Evolutionary conservation across 257 asterid genomes (phyloP).

Genomic region (Solanum dulcamara): DNA sequence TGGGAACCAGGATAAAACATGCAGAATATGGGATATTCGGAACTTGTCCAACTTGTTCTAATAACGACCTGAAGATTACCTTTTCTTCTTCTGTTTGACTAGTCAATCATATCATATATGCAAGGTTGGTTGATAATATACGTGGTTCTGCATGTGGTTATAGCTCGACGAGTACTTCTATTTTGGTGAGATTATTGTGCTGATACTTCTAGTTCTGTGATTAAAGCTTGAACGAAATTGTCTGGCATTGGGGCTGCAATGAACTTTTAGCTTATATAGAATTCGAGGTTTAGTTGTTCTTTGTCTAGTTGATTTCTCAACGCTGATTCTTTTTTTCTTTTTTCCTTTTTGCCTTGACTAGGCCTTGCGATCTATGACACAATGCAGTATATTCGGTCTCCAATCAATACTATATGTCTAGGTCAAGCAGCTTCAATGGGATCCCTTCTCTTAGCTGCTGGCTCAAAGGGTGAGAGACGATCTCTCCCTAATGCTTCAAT

Average conservation of each 20-base stretch:
- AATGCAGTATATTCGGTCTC: conserved; percentile 90
- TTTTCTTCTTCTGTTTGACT: not conserved
- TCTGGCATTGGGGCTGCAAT: not conserved
- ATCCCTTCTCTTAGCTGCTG: conserved; percentile 93
- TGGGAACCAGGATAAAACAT: no score
- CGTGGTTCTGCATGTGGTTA: not conserved
- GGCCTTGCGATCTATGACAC: conserved; percentile 98
- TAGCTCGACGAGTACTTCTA: not conserved
- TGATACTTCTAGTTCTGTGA: not conserved
- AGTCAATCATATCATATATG: not conserved
- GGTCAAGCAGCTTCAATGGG: conserved; percentile 99
- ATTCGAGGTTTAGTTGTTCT: not conserved
- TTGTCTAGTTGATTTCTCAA: not conserved
- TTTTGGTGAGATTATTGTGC: not conserved
- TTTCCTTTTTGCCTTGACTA: not conserved
- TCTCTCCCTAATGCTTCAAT: conserved; percentile 85
- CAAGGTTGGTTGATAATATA: not conserved
- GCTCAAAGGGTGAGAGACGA: conserved; percentile 85
- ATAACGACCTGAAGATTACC: not conserved
- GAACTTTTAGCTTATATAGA: not conserved
- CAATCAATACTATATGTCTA: conserved; percentile 74
- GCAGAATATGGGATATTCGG: no score
- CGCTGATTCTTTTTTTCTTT: not conserved
- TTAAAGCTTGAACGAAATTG: not conserved
- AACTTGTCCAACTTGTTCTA: no score